Conservation (phyloP, 306 rosid species). For the Quercus ilex region DNA sequence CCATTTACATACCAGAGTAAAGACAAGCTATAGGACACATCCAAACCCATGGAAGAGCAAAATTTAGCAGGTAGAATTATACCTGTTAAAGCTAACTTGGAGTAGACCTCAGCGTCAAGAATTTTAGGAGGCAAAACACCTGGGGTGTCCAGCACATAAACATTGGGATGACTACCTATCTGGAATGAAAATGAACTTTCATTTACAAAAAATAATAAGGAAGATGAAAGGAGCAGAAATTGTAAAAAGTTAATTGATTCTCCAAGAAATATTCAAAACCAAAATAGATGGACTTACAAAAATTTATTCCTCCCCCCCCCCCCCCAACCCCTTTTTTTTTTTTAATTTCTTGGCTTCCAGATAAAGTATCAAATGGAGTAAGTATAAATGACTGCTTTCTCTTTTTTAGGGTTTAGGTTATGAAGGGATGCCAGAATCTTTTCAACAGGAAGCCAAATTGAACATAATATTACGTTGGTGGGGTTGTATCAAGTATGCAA, state of each 20-base stretch:
- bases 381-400: background rate
- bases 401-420: background rate
- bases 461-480: too few species aligned
- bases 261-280: background rate
- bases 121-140: conserved; percentile 65
- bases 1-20: background rate
- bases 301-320: background rate
- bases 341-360: background rate
- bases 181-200: conserved; percentile 32
- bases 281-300: background rate
- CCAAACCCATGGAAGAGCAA: conserved; percentile 19
- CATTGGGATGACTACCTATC: conserved; percentile 95
- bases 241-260: background rate
- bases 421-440: too few species aligned
- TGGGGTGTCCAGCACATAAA: conserved; percentile 84
- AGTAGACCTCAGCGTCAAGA: conserved; percentile 49
- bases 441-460: too few species aligned
- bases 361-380: background rate
- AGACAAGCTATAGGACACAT: background rate
- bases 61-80: conserved; percentile 1
- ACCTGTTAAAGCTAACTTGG: conserved; percentile 87
- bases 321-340: rapidly evolving
- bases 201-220: conserved; percentile 11
- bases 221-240: background rate
- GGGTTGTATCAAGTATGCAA: too few species aligned